Evolutionary conservation across 805 yeast genomes (phyloP).

Genomic region (Debaryomyces castellii): DNA sequence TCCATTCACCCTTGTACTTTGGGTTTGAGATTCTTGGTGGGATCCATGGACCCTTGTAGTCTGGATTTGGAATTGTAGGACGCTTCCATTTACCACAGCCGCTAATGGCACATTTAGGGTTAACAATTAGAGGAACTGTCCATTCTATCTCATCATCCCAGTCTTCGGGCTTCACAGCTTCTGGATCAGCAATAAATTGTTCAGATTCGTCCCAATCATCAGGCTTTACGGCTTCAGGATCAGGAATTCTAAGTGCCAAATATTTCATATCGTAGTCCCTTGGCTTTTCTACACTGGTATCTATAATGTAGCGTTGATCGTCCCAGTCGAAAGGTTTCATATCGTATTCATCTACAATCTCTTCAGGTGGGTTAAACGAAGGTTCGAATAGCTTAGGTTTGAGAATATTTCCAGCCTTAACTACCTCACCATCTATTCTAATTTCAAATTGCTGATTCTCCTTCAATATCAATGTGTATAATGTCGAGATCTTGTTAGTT

Average conservation of each 20-base stretch:
- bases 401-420: conserved; percentile 66
- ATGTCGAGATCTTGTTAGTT: conserved; percentile 52
- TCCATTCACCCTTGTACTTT: conserved; percentile 76
- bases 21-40: conserved; percentile 74
- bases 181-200: conserved; percentile 64
- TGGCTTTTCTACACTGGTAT: conserved; percentile 64
- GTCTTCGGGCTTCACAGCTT: conserved; percentile 62
- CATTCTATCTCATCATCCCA: conserved; percentile 94
- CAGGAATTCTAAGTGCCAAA: conserved; percentile 57
- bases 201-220: conserved; percentile 75
- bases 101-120: conserved; percentile 67
- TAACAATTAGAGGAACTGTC: conserved; percentile 66
- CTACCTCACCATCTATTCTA: conserved; percentile 77
- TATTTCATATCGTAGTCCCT: conserved; percentile 81
- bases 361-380: conserved; percentile 62
- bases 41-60: conserved; percentile 75
- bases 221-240: conserved; percentile 69
- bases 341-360: conserved; percentile 56
- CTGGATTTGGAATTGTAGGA: conserved; percentile 65
- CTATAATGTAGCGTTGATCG: conserved; percentile 64
- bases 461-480: conserved; percentile 75
- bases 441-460: conserved; percentile 72
- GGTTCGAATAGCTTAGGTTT: conserved; percentile 61
- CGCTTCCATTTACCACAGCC: conserved; percentile 87
- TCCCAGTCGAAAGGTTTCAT: conserved; percentile 82